Evolutionary conservation across 2,329 filamentous ascomycete genomes (phyloP).

Genomic region (Nectriaceae sp.): DNA sequence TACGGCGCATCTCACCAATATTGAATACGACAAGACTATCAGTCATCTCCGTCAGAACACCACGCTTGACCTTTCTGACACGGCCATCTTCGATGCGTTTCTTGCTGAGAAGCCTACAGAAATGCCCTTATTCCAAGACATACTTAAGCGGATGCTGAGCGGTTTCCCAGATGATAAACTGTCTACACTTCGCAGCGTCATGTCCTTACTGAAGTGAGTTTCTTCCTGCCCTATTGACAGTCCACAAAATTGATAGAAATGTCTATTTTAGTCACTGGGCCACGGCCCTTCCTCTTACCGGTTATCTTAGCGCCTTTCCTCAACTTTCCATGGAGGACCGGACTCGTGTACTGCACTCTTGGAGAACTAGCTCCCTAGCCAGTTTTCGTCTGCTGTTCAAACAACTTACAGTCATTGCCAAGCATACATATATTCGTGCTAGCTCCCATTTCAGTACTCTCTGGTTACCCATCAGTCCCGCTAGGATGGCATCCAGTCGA

Average conservation of each 20-base stretch:
- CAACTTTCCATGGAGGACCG: neutral
- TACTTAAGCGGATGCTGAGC: neutral
- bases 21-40: neutral
- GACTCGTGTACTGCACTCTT: neutral
- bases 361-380: neutral
- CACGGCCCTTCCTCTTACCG: slow-evolving; percentile 1
- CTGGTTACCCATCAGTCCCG: slow-evolving; percentile 4
- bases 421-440: slow-evolving; percentile 3
- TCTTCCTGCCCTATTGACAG: neutral
- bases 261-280: too few relatives aligned
- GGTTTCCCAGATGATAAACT: neutral
- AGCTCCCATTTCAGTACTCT: slow-evolving; percentile 1
- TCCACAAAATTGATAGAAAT: too few relatives aligned
- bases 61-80: neutral
- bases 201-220: slow-evolving; percentile 2
- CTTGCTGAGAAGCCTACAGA: slow-evolving; percentile 6
- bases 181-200: neutral
- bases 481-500: neutral
- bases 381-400: slow-evolving; percentile 4
- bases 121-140: slow-evolving; percentile 2
- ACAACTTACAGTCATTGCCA: slow-evolving; percentile 1
- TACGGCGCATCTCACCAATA: neutral
- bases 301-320: neutral
- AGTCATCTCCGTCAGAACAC: neutral
- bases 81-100: neutral